These are phyloP conservation scores for Wickerhamia fluorescens DNA, from an alignment of 805 yeast species.

Conservation along the genomic window DNA sequence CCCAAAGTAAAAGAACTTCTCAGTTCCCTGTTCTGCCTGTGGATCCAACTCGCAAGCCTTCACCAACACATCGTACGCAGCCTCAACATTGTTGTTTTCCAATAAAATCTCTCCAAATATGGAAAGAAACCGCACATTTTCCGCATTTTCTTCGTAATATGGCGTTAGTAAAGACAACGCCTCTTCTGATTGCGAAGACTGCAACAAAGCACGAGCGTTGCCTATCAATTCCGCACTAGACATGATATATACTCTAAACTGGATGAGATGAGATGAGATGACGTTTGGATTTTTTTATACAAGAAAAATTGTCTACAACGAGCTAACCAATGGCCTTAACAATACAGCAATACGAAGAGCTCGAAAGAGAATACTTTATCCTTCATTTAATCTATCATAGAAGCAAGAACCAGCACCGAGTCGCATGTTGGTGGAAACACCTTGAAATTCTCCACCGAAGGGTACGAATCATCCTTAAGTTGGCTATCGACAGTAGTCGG, in stretches of 20 bases:
- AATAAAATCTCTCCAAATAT: conserved; percentile 69
- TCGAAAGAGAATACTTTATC: conserved; percentile 45
- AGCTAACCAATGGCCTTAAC: too few relatives aligned
- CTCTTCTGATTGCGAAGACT: conserved; percentile 44
- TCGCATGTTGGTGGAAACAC: conserved; percentile 70
- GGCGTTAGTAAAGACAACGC: conserved; percentile 46
- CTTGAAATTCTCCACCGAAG: conserved; percentile 58
- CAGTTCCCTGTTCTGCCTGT: conserved; percentile 57
- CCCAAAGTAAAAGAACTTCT: conserved; percentile 84
- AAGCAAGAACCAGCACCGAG: conserved; percentile 69
- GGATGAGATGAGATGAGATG: too few relatives aligned
- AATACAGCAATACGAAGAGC: neutral
- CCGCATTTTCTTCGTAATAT: conserved; percentile 21
- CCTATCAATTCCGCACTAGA: conserved; percentile 11
- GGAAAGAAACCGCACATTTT: conserved; percentile 43
- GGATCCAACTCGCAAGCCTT: conserved; percentile 66
- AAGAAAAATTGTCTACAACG: too few relatives aligned
- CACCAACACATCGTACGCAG: conserved; percentile 59
- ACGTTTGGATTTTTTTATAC: too few relatives aligned
- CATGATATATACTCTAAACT: too few relatives aligned
- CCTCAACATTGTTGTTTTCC: conserved; percentile 74
- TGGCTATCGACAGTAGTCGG: conserved; percentile 18
- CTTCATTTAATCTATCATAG: conserved; percentile 63
- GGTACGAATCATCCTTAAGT: conserved; percentile 32
- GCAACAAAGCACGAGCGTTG: conserved; percentile 38